Evolutionary conservation across 2,329 filamentous ascomycete species (phyloP).

Genomic region (Beauveria scarabaeidicola): DNA sequence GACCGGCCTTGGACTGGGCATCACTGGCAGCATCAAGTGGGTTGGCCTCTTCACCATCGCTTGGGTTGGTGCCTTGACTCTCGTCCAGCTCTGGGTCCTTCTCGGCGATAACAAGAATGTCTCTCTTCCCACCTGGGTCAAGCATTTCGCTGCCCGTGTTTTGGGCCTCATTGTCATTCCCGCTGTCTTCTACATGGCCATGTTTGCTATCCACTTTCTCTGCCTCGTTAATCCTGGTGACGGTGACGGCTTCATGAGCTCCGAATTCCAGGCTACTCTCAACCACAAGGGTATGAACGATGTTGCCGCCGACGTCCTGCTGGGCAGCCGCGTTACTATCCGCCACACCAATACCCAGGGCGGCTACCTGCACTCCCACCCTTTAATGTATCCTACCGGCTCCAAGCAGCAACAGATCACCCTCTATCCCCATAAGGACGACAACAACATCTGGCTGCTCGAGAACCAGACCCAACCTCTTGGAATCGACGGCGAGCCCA

Average conservation of each 20-base stretch:
- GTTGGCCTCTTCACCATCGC: constrained; percentile 97
- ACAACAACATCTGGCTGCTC: constrained; percentile 90
- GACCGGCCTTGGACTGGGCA: constrained; percentile 79
- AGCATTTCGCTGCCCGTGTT: constrained; percentile 83
- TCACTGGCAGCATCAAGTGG: constrained; percentile 96
- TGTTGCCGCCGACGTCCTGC: constrained; percentile 82
- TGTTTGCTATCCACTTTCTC: constrained; percentile 95
- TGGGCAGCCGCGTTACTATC: constrained; percentile 77
- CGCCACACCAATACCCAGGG: constrained; percentile 97
- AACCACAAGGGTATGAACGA: constrained; percentile 97
- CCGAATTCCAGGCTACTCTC: constrained; percentile 94
- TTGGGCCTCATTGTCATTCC: constrained; percentile 93
- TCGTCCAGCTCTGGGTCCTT: constrained; percentile 89
- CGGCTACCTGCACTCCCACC: constrained; percentile 93
- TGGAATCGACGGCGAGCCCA: constrained; percentile 62
- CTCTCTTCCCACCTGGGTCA: constrained; percentile 77
- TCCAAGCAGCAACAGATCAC: constrained; percentile 99
- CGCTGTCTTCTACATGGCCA: constrained; percentile 81
- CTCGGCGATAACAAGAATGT: constrained; percentile 84
- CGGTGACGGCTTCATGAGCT: constrained; percentile 98
- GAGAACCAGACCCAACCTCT: constrained; percentile 96
- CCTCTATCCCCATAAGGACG: constrained; percentile 96
- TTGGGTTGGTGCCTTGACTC: constrained; percentile 87
- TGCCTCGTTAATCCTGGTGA: constrained; percentile 92
- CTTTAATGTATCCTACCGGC: constrained; percentile 93